Conservation (phyloP, 768 basidiomycete species). For the Lentinula detonsa region DNA sequence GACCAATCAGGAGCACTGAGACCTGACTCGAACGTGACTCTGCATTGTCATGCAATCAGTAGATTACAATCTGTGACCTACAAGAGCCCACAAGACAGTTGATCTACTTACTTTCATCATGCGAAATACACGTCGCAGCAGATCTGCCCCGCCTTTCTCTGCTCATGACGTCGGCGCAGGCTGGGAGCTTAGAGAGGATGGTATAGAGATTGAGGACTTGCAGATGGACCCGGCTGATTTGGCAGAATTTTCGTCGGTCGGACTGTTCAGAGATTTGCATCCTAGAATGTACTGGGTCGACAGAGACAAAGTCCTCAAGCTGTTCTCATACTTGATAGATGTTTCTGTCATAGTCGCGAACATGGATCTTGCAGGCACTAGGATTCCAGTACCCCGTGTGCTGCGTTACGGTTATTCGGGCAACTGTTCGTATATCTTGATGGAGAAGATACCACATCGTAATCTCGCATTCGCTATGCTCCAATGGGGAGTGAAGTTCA, state of each 20-base stretch:
- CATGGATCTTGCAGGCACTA: background rate
- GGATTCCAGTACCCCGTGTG: background rate
- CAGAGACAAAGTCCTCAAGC: background rate
- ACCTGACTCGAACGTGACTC: too few relatives aligned
- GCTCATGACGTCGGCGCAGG: background rate
- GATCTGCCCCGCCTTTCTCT: background rate
- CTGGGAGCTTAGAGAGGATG: background rate
- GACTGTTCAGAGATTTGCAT: background rate
- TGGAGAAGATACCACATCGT: slow-evolving; percentile 4
- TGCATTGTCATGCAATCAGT: too few relatives aligned
- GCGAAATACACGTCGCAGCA: background rate
- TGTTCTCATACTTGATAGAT: slow-evolving; percentile 1
- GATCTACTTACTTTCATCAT: background rate
- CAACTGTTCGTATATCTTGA: slow-evolving; percentile 8
- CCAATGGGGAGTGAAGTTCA: background rate
- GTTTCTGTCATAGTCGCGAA: slow-evolving; percentile 1
- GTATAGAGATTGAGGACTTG: background rate
- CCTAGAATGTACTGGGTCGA: slow-evolving; percentile 1
- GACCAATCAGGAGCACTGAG: too few relatives aligned
- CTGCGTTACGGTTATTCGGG: background rate
- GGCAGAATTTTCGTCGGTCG: background rate
- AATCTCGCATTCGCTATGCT: background rate
- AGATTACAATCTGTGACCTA: too few relatives aligned
- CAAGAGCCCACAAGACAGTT: too few relatives aligned
- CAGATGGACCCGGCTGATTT: background rate